phyloP scores from a whole-genome alignment of 148 eudicot genomes.

The Vaccinium macrocarpon region DNA sequence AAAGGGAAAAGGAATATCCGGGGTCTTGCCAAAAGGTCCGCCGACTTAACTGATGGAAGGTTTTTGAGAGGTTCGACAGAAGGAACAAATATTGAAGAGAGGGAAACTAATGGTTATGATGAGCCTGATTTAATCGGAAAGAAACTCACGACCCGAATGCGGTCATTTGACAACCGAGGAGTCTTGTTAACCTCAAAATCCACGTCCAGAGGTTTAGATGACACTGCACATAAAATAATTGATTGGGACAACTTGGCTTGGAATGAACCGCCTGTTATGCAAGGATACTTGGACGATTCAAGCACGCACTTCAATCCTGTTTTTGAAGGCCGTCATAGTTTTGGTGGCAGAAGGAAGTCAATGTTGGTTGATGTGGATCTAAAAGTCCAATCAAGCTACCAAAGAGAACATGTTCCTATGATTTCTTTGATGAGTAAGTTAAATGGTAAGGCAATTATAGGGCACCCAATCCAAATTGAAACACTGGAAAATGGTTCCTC shows the following conservation, averaged over 20 bases:
- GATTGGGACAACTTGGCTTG: constrained; percentile 61
- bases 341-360: constrained; percentile 35
- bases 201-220: constrained; percentile 39
- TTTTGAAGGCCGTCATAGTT: constrained; percentile 32
- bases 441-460: constrained; percentile 89
- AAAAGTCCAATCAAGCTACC: constrained; percentile 69
- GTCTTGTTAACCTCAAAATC: constrained; percentile 29
- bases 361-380: constrained; percentile 81
- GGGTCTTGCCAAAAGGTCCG: constrained; percentile 47
- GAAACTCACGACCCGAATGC: constrained; percentile 30
- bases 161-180: constrained; percentile 39
- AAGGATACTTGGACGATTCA: constrained; percentile 61
- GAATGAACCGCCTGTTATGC: constrained; percentile 42
- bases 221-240: constrained; percentile 22
- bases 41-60: constrained; percentile 25
- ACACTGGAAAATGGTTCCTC: constrained; percentile 65
- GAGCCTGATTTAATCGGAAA: constrained; percentile 47
- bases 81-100: constrained; percentile 34
- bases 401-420: constrained; percentile 84
- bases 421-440: constrained; percentile 89
- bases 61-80: constrained; percentile 24
- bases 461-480: constrained; percentile 90
- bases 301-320: constrained; percentile 43
- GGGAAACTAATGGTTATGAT: constrained; percentile 40
- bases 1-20: constrained; percentile 86